Percentiles rank a stretch among this genome's conserved stretches.
phyloP scores from a whole-genome alignment of 169 alveolate species.

The Plasmodium gonderi region DNA sequence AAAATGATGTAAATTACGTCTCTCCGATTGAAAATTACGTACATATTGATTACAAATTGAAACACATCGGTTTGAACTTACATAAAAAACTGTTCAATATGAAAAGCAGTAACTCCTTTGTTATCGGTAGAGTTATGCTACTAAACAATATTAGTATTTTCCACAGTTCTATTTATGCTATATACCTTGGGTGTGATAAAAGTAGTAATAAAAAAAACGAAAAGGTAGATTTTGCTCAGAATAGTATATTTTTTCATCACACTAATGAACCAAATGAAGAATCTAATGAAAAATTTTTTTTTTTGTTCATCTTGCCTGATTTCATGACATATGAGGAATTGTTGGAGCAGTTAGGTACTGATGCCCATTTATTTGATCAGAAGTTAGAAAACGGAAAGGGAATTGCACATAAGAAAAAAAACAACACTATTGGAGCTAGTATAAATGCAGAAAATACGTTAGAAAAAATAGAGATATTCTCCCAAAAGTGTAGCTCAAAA shows the following conservation, averaged over 20 bases:
- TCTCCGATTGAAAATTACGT: slow-evolving; percentile 73
- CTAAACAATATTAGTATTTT: slow-evolving; percentile 20
- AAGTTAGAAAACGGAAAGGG: not conserved
- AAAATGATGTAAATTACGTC: not conserved
- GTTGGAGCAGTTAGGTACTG: not conserved
- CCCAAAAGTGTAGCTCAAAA: too few species aligned
- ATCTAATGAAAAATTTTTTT: slow-evolving; percentile 34
- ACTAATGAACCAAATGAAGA: slow-evolving; percentile 3
- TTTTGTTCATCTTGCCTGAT: slow-evolving; percentile 57
- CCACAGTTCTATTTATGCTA: slow-evolving; percentile 68
- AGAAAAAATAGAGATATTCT: too few species aligned
- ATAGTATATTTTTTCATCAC: slow-evolving; percentile 62
- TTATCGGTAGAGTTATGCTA: slow-evolving; percentile 73
- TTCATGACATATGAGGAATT: slow-evolving; percentile 55
- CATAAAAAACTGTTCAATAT: slow-evolving; percentile 54
- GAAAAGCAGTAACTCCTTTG: slow-evolving; percentile 66
- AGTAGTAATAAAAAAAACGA: slow-evolving; percentile 31
- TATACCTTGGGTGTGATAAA: slow-evolving; percentile 69
- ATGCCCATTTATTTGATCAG: not conserved
- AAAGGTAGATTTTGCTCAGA: slow-evolving; percentile 50
- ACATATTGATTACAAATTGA: slow-evolving; percentile 63
- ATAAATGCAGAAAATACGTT: not conserved
- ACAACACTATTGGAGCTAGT: not conserved
- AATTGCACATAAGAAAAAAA: not conserved
- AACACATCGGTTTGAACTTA: slow-evolving; percentile 57